Percentiles rank a stretch among this genome's conserved stretches.
Conservation (phyloP, 805 yeast genomes). For the Lachancea fermentati region DNA sequence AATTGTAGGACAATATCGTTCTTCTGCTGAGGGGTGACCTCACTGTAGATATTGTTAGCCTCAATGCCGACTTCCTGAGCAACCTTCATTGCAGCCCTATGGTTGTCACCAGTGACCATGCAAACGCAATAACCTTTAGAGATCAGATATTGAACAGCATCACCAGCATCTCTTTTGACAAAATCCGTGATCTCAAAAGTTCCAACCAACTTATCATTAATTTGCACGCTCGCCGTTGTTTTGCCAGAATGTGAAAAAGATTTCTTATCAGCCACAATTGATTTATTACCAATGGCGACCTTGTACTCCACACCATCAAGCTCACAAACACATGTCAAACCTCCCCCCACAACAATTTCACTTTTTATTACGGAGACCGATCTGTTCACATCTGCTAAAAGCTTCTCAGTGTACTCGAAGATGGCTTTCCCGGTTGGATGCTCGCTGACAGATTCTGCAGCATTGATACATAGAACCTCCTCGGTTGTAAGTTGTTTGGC, state of each 20-base stretch:
- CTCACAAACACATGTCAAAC: conserved; percentile 28
- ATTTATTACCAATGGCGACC: conserved; percentile 52
- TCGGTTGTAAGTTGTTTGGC: conserved; percentile 6
- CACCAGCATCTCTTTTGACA: conserved; percentile 58
- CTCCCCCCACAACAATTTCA: conserved; percentile 36
- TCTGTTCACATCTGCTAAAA: not conserved
- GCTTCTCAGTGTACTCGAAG: conserved; percentile 32
- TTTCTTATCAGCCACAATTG: conserved; percentile 27
- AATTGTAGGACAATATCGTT: conserved; percentile 57
- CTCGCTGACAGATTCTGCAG: conserved; percentile 66
- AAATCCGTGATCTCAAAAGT: conserved; percentile 61
- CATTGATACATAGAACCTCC: conserved; percentile 14
- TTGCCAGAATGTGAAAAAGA: conserved; percentile 10
- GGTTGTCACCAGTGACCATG: conserved; percentile 86
- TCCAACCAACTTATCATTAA: conserved; percentile 59
- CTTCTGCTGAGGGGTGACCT: conserved; percentile 72
- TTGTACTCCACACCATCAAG: conserved; percentile 19
- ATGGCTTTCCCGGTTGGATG: conserved; percentile 87
- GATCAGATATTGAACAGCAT: conserved; percentile 51
- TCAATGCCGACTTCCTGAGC: conserved; percentile 68
- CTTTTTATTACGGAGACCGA: conserved; percentile 15
- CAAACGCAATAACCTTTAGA: conserved; percentile 57
- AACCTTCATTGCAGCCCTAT: conserved; percentile 53
- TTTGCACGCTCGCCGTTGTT: conserved; percentile 40
- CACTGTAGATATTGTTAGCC: conserved; percentile 59